Evolutionary conservation across 768 basidiomycete species (phyloP).

Genomic region (Fistulinella prunicolor): DNA sequence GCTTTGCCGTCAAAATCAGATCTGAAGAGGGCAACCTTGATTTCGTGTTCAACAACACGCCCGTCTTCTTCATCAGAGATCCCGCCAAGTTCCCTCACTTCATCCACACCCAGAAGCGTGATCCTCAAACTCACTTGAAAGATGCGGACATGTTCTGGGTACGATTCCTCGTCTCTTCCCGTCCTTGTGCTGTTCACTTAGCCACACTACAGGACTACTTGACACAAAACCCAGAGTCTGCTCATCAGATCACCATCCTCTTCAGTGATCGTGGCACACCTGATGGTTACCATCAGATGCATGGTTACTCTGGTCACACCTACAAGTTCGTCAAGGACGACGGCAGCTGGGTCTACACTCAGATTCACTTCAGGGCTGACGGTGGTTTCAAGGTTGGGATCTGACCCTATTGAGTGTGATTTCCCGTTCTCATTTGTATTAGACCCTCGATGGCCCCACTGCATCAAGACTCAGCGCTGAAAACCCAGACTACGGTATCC

Average conservation of each 20-base stretch:
- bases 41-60: slow-evolving; percentile 91
- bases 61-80: slow-evolving; percentile 88
- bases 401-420: neutral
- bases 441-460: slow-evolving; percentile 69
- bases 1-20: slow-evolving; percentile 86
- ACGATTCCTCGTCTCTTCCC: neutral
- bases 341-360: slow-evolving; percentile 81
- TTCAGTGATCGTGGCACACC: slow-evolving; percentile 97
- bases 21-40: slow-evolving; percentile 92
- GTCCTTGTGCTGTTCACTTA: neutral
- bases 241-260: slow-evolving; percentile 85
- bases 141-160: slow-evolving; percentile 87
- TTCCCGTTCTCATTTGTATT: slow-evolving; percentile 9
- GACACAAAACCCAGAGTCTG: slow-evolving; percentile 83
- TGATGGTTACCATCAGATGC: slow-evolving; percentile 80
- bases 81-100: slow-evolving; percentile 90
- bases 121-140: slow-evolving; percentile 90
- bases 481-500: slow-evolving; percentile 83
- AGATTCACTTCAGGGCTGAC: slow-evolving; percentile 78
- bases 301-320: slow-evolving; percentile 94
- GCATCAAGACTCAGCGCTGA: slow-evolving; percentile 65
- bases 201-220: slow-evolving; percentile 70
- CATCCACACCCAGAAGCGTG: slow-evolving; percentile 90
- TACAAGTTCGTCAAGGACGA: slow-evolving; percentile 85
- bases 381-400: slow-evolving; percentile 72